Evolutionary conservation across 129 eudicot genomes (phyloP).

Genomic region (Chrysanthemum makinoi): DNA sequence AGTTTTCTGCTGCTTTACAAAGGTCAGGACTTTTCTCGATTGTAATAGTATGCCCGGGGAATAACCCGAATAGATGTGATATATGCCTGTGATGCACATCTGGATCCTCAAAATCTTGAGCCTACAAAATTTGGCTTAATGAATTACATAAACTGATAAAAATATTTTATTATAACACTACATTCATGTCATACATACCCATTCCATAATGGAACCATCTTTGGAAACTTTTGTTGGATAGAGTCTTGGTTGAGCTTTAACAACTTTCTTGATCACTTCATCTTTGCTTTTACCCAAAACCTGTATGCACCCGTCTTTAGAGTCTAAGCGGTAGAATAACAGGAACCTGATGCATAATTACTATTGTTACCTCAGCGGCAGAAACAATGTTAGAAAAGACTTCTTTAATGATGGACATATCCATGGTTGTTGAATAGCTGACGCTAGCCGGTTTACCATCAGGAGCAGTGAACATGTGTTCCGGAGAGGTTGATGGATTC

Average conservation of each 20-base stretch:
- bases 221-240: constrained; percentile 43
- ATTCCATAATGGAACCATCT: constrained; percentile 78
- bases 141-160: too few species aligned
- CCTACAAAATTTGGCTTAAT: constrained; percentile 20
- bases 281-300: constrained; percentile 45
- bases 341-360: not conserved
- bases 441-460: constrained; percentile 77
- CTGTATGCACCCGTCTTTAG: constrained; percentile 10
- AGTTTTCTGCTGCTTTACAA: constrained; percentile 51
- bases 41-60: constrained; percentile 62
- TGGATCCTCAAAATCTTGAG: constrained; percentile 41
- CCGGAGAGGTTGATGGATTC: constrained; percentile 82
- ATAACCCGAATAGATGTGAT: constrained; percentile 64
- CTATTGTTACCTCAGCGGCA: constrained; percentile 52
- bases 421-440: constrained; percentile 71
- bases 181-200: constrained; percentile 37
- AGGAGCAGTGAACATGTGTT: constrained; percentile 66
- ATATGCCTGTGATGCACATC: constrained; percentile 30
- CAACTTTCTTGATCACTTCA: constrained; percentile 51
- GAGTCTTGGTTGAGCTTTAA: constrained; percentile 53
- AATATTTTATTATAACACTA: not conserved
- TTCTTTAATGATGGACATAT: constrained; percentile 58
- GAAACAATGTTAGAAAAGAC: constrained; percentile 49
- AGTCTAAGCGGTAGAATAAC: not conserved
- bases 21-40: constrained; percentile 49